Base-by-base conservation (phyloP, 164 flowering plant genomes). In the Piper longum region DNA sequence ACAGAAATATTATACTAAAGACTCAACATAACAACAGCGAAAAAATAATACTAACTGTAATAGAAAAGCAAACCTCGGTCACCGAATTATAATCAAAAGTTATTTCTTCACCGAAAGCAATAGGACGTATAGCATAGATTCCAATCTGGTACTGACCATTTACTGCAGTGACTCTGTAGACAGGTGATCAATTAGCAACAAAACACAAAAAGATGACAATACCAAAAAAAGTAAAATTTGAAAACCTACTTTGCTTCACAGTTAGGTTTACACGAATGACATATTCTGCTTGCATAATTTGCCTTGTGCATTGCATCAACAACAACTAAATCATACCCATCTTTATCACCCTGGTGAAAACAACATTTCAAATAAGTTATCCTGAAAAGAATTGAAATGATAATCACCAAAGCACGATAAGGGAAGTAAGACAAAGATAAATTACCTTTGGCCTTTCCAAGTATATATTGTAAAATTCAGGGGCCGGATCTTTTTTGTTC, bases 301-400 rank as follows among this genome's bases (percentile, higher is more conserved):
- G 99, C 99, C 70, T 95, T 95, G 73, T 95, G 99, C 99, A 95
- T 95, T 56, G 99, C 99, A 81, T 95, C 99, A 66, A 95, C 99
- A 64, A 95, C 97, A 72, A 95, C 96, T 69, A 95, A 76, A 78
- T 95, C 99, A 77, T 91, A 95, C 18, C 99, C 99, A 83, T 95
- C 90, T 69, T 87, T 88, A 71, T 95, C 99, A 79, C 97, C 97
- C 99, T 95, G 82, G 12, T 9, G 52, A 48, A 48, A 48, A 9
- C 52, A 48, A 48, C 3, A 14, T 48, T 5, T 5, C 3, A 48
- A 14, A 48, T 48, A 14, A 14, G 14, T 48, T 48, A 48, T 14
- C 52, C 52, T 5, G 52, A 48, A 48, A 2, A 48, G 7, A 9
- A 9, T 48, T 48, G 52, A 12, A 0, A 48, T 48, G 3, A 48